Base-by-base conservation (phyloP, 2,329 filamentous ascomycete genomes). In the Nemania serpens region DNA sequence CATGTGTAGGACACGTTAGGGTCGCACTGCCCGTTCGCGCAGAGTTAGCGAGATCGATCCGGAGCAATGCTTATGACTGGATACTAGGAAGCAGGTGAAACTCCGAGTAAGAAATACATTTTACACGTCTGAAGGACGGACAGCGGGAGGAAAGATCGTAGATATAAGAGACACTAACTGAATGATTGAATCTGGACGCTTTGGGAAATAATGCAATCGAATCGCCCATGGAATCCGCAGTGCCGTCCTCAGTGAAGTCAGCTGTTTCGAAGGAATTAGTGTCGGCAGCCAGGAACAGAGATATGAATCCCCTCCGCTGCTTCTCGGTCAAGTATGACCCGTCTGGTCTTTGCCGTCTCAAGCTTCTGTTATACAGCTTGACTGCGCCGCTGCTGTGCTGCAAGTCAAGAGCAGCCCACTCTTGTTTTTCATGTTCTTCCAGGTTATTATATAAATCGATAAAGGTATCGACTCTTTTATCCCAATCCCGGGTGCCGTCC, bases 141-240 rank as follows among this genome's bases (percentile, higher is more conserved):
- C 5, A 37, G 29, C 36, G 20, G 2, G 15, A 39, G 18, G 25
- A 12, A 33, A 43, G 42, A 2, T 34, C 10, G 10, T 15, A 18
- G 18, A 9, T 3, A 10, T 10, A 12, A 29, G 13, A 17, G 7
- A 17, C 39, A 59, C 61, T 48, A 17, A 63, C 61, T 34, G 61
- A 63, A 37, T 63, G 61, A 18, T 60, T 63, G 15, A 63, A 63
- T 36, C 48, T 59, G 15, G 57, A 18, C 5, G 57, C 56, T 17
- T 41, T 13, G n/a, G 12, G 7, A 39, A 22, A 70, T 13, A 63
- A 7, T 20, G 33, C 54, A 29, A 29, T 7, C 25, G 25, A 29
- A 29, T 29, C 9, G 7, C 33, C 25, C 12, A 5, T 9, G 11
- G 22, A 20, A 1, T 33, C 10, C 15, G 5, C 2, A 4, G 4